These are phyloP conservation scores for Penicillium sp. DNA, from an alignment of 2,329 filamentous ascomycete species.

Conservation along the genomic window DNA sequence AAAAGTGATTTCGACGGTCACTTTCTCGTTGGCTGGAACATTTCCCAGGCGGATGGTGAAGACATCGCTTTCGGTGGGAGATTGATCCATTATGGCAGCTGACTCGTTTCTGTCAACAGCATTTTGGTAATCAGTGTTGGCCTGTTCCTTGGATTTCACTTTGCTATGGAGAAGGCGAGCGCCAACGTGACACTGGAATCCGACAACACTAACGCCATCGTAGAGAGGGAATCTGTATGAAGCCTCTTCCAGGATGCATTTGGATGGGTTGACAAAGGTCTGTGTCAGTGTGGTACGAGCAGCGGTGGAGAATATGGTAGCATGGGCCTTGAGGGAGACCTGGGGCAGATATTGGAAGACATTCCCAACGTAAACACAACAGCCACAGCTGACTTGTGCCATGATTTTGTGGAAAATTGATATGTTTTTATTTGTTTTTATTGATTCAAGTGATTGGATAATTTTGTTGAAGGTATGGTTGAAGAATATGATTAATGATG, in stretches of 20 bases:
- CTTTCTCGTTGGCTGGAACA: conserved; percentile 58
- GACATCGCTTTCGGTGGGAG: conserved; percentile 61
- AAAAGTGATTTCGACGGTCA: conserved; percentile 65
- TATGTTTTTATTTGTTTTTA: not conserved
- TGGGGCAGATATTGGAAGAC: conserved; percentile 57
- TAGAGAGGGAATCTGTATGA: conserved; percentile 71
- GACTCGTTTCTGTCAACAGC: conserved; percentile 61
- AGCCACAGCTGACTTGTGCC: conserved; percentile 2
- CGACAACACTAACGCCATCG: conserved; percentile 69
- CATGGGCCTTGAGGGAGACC: conserved; percentile 58
- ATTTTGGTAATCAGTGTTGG: conserved; percentile 59
- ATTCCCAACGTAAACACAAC: not conserved
- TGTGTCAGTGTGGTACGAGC: conserved; percentile 57
- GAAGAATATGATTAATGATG: too few species aligned
- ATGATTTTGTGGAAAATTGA: not conserved
- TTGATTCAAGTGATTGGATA: too few species aligned
- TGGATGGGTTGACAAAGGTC: conserved; percentile 62
- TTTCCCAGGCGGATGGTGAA: conserved; percentile 71
- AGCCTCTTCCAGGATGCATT: conserved; percentile 52
- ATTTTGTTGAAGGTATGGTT: too few species aligned
- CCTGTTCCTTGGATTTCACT: conserved; percentile 66
- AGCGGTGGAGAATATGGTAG: conserved; percentile 60
- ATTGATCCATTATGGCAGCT: conserved; percentile 67
- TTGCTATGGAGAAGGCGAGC: conserved; percentile 57
- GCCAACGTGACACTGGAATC: conserved; percentile 66